Conservation (phyloP, 1,139 yeast genomes). For the Suhomyces wounanorum region DNA sequence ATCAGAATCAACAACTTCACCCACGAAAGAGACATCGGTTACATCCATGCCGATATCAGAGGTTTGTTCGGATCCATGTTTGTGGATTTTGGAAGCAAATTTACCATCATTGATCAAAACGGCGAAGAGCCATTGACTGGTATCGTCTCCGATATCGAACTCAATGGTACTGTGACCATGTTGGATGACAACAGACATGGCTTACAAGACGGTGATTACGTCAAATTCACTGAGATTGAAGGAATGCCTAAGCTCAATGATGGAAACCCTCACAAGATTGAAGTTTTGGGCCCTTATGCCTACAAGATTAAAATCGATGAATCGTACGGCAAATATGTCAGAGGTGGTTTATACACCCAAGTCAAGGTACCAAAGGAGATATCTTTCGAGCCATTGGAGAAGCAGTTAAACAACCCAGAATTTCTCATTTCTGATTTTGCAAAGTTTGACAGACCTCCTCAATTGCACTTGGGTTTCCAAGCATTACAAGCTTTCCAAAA, state of each 20-base stretch:
- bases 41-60: constrained; percentile 76
- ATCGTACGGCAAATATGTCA: constrained; percentile 61
- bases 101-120: constrained; percentile 77
- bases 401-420: constrained; percentile 78
- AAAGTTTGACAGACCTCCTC: constrained; percentile 88
- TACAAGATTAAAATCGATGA: constrained; percentile 66
- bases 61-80: constrained; percentile 90
- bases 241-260: constrained; percentile 71
- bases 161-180: constrained; percentile 89
- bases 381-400: constrained; percentile 61
- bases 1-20: constrained; percentile 74
- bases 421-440: constrained; percentile 83
- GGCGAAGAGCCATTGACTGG: constrained; percentile 94
- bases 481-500: constrained; percentile 77
- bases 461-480: constrained; percentile 88
- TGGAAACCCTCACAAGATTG: constrained; percentile 71
- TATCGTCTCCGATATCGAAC: constrained; percentile 82
- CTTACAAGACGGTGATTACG: constrained; percentile 87
- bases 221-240: constrained; percentile 82
- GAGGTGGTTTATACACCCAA: constrained; percentile 91
- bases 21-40: constrained; percentile 72
- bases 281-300: constrained; percentile 92
- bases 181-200: constrained; percentile 93
- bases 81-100: constrained; percentile 84
- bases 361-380: constrained; percentile 78